Percentiles rank a stretch among this genome's conserved stretches.
Evolutionary conservation across 345 rosid genomes (phyloP).

Genomic region (Euphorbia peplus): DNA sequence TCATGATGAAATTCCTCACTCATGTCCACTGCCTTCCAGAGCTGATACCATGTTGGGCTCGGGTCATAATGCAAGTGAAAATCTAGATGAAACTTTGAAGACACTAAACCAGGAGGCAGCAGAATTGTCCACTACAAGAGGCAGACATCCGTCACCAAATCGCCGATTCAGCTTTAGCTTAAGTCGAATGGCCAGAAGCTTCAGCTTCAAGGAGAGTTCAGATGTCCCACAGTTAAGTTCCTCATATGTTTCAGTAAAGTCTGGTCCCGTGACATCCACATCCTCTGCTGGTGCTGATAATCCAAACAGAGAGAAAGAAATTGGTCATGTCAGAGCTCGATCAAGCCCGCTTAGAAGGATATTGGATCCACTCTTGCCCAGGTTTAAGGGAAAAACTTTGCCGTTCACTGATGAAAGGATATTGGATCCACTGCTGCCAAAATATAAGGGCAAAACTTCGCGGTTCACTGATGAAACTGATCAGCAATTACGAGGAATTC

Average conservation of each 20-base stretch:
- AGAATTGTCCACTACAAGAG: conserved; percentile 36
- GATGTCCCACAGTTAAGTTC: conserved; percentile 43
- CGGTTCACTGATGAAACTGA: conserved; percentile 34
- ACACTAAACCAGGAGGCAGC: conserved; percentile 40
- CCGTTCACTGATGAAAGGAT: conserved; percentile 30
- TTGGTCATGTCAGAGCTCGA: conserved; percentile 40
- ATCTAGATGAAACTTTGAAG: conserved; percentile 34
- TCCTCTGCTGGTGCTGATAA: conserved; percentile 33
- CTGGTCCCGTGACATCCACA: conserved; percentile 51
- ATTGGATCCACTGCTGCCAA: conserved; percentile 63
- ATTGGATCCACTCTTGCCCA: conserved; percentile 64
- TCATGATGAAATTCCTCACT: conserved; percentile 40
- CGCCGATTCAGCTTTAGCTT: conserved; percentile 81
- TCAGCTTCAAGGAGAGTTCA: conserved; percentile 66
- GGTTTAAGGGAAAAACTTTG: conserved; percentile 38
- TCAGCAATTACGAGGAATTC: conserved; percentile 36
- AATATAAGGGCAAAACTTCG: conserved; percentile 38
- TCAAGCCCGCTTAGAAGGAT: conserved; percentile 76
- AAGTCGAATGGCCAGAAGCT: conserved; percentile 65
- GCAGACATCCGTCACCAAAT: conserved; percentile 53
- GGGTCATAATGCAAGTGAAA: conserved; percentile 29
- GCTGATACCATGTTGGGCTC: conserved; percentile 26
- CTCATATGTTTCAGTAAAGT: conserved; percentile 41
- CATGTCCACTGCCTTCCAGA: conserved; percentile 49
- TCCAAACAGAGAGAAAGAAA: conserved; percentile 38